phyloP scores from a whole-genome alignment of 2,329 filamentous ascomycete species.

The Ascochyta lentis region DNA sequence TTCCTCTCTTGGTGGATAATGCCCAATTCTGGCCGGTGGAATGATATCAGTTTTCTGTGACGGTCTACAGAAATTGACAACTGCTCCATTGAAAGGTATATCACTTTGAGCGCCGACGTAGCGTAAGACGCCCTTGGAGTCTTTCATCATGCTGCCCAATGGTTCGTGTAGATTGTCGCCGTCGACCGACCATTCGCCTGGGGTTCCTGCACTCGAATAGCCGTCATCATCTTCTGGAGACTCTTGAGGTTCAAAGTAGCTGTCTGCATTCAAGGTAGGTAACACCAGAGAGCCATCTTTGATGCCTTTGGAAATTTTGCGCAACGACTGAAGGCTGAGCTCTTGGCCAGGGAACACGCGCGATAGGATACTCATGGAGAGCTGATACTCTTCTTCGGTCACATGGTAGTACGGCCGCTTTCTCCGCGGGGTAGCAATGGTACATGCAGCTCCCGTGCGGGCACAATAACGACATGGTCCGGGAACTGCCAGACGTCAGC shows the following conservation, averaged over 20 bases:
- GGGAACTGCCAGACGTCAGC: slow-evolving; percentile 42
- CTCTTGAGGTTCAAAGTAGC: slow-evolving; percentile 30
- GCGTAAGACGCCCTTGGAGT: slow-evolving; percentile 43
- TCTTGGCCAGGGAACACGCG: slow-evolving; percentile 47
- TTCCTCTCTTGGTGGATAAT: slow-evolving; percentile 39
- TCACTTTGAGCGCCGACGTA: slow-evolving; percentile 48
- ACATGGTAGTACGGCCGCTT: slow-evolving; percentile 51
- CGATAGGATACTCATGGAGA: slow-evolving; percentile 47
- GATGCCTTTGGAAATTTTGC: slow-evolving; percentile 43
- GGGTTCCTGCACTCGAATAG: slow-evolving; percentile 33
- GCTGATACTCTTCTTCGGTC: slow-evolving; percentile 49
- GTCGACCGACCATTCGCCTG: slow-evolving; percentile 21
- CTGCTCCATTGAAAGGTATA: slow-evolving; percentile 48
- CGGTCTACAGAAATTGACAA: slow-evolving; percentile 38
- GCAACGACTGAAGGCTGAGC: slow-evolving; percentile 43
- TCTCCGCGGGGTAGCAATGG: slow-evolving; percentile 45
- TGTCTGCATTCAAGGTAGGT: slow-evolving; percentile 33
- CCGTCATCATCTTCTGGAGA: slow-evolving; percentile 38
- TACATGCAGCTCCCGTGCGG: slow-evolving; percentile 44
- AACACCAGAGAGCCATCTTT: slow-evolving; percentile 38
- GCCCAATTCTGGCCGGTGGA: slow-evolving; percentile 36
- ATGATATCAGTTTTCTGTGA: slow-evolving; percentile 38
- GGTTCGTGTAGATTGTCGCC: slow-evolving; percentile 47
- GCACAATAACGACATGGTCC: slow-evolving; percentile 50
- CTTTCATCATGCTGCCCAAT: slow-evolving; percentile 48